Evolutionary conservation across 2,329 filamentous ascomycete species (phyloP).

Genomic region (Cladosporium sp.): DNA sequence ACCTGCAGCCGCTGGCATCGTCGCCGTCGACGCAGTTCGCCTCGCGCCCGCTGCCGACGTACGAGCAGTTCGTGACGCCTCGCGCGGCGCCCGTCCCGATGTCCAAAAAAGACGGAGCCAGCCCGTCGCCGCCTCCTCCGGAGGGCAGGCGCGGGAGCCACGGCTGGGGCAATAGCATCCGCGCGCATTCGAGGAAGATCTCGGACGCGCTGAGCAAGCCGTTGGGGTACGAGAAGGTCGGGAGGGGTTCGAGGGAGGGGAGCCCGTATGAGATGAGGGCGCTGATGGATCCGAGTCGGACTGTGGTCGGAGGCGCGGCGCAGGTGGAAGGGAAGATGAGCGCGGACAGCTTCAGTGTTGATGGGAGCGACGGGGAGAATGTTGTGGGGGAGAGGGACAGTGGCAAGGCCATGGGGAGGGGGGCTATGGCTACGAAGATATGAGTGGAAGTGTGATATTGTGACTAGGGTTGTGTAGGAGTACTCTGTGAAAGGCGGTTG

Average conservation of each 20-base stretch:
- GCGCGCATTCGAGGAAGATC: slow-evolving; percentile 26
- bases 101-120: background rate
- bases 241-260: background rate
- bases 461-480: slow-evolving; percentile 3
- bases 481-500: background rate
- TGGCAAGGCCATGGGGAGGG: background rate
- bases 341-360: slow-evolving; percentile 21
- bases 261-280: slow-evolving; percentile 25
- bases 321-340: slow-evolving; percentile 23
- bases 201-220: slow-evolving; percentile 22
- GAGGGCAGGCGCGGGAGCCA: slow-evolving; percentile 1
- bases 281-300: slow-evolving; percentile 25
- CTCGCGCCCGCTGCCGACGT: slow-evolving; percentile 26
- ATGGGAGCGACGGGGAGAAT: slow-evolving; percentile 12
- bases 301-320: slow-evolving; percentile 12
- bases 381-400: background rate
- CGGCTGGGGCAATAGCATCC: slow-evolving; percentile 19
- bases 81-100: slow-evolving; percentile 25
- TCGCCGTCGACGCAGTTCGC: slow-evolving; percentile 33
- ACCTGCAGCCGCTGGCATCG: slow-evolving; percentile 34
- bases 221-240: slow-evolving; percentile 21
- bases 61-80: slow-evolving; percentile 33
- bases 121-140: background rate
- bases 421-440: background rate
- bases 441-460: background rate